A percentile compares a stretch with the other conserved stretches of the same genome.
Conservation (phyloP, 208 protist species). For the Acanthamoeba sp. region DNA sequence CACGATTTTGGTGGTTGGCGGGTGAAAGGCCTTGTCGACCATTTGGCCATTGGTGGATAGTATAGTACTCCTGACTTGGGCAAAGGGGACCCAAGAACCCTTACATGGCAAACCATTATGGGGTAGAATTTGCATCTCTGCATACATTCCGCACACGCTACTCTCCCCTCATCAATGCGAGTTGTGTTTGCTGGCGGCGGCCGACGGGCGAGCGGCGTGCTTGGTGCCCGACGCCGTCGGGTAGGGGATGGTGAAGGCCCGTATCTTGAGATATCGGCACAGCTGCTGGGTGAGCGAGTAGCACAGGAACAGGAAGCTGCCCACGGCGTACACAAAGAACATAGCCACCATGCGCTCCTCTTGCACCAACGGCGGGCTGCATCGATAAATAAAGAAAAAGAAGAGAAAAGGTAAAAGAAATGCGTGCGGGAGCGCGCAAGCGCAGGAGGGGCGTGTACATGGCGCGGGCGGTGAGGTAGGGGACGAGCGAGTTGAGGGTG, state of each 20-base stretch:
- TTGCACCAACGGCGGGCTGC: background rate
- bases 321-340: constrained; percentile 34
- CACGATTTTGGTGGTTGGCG: too few species aligned
- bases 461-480: background rate
- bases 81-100: too few species aligned
- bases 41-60: too few species aligned
- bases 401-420: background rate
- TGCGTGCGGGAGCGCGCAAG: too few species aligned
- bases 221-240: background rate
- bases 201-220: background rate
- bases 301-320: constrained; percentile 60
- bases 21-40: too few species aligned
- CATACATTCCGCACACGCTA: too few species aligned
- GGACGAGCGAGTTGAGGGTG: constrained; percentile 3
- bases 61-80: too few species aligned
- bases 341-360: constrained; percentile 37
- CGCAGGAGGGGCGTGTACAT: background rate
- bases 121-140: too few species aligned
- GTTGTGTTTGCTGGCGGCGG: background rate
- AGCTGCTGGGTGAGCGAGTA: constrained; percentile 53
- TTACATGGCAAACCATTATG: too few species aligned
- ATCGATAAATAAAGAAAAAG: background rate
- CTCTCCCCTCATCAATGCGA: background rate
- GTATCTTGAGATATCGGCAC: constrained; percentile 50
- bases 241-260: constrained; percentile 27